These are phyloP conservation scores for Nakazawaea wickerhamii DNA, from an alignment of 805 yeast species.

Conservation along the genomic window DNA sequence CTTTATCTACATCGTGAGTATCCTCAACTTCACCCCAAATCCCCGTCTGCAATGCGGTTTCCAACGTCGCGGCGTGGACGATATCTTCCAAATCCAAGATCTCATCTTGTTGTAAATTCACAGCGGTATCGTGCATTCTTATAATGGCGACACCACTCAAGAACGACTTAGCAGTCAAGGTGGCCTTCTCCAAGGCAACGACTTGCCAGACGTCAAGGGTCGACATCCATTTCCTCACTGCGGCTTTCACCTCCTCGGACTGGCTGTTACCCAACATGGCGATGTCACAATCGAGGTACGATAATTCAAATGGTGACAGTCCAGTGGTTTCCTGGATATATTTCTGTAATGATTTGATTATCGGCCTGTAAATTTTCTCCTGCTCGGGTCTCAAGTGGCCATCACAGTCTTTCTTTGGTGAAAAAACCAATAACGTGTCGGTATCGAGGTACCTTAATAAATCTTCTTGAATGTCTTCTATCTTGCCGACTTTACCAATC, in stretches of 20 bases:
- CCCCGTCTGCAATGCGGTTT: slow-evolving; percentile 76
- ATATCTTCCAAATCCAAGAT: slow-evolving; percentile 58
- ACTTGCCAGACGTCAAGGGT: slow-evolving; percentile 67
- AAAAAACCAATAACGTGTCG: slow-evolving; percentile 83
- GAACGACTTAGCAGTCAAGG: slow-evolving; percentile 79
- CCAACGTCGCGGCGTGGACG: slow-evolving; percentile 73
- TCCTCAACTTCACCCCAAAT: slow-evolving; percentile 99
- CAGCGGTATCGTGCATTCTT: slow-evolving; percentile 31
- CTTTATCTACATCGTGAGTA: slow-evolving; percentile 95
- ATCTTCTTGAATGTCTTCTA: slow-evolving; percentile 50
- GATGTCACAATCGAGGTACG: slow-evolving; percentile 75
- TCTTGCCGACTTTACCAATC: slow-evolving; percentile 56
- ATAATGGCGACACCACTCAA: slow-evolving; percentile 72
- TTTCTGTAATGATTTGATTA: slow-evolving; percentile 61
- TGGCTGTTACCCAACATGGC: slow-evolving; percentile 83
- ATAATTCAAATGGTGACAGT: slow-evolving; percentile 34
- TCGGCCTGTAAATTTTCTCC: slow-evolving; percentile 68
- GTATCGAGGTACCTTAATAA: slow-evolving; percentile 86
- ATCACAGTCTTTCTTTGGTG: slow-evolving; percentile 76
- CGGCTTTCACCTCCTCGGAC: slow-evolving; percentile 46
- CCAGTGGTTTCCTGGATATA: slow-evolving; percentile 41
- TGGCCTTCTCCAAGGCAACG: slow-evolving; percentile 87
- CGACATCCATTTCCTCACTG: slow-evolving; percentile 61
- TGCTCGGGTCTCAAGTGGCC: slow-evolving; percentile 80
- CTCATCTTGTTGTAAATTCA: slow-evolving; percentile 21